Evolutionary conservation across 331 rosid species (phyloP), one percentile per base, ranked within the genome.

Genomic region (Ulmus americana): DNA sequence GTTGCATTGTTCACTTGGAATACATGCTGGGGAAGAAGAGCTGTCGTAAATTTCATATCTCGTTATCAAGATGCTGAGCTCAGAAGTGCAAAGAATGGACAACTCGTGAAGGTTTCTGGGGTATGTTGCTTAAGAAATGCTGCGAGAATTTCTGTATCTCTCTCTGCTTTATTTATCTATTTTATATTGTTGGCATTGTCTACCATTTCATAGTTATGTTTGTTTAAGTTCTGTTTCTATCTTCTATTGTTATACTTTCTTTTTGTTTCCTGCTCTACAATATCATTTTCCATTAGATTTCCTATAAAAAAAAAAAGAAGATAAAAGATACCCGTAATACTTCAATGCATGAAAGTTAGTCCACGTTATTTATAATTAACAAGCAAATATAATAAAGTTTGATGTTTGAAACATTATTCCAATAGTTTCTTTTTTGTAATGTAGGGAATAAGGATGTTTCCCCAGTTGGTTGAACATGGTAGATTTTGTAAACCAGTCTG

Each of bases 101-200:
- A 92, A 69, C 84, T 83, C 75, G 97, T 92, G 80, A 92, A 92
- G 76, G 95, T 92, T 69, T 89, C 98, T 65, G 98, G 98, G 98
- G 98, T 92, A 89, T 10, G 95, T 79, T 63, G 59, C 79, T 22
- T 74, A 55, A 64, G 51, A 74, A 67, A 38, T 70, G 55, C 66
- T 39, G 53, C 50, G 38, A 12, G 35, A 20, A 7, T 54, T 47
- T 59, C 63, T 1, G 39, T 39, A 18, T 20, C 45, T 53, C 2
- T 47, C 12, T 28, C n/a, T 75, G 39, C 41, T 28, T 28, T 28
- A 28, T 28, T 28, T 28, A 28, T 28, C 4, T 28, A 28, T 28
- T 28, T 28, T 28, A 28, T 28, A 28, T 28, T 28, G 2, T 28
- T 28, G 35, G 35, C 47, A 45, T 53, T 28, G 56, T 72, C 62